Evolutionary conservation across 495 filamentous ascomycete genomes (phyloP).

Genomic region (Daldinia grandis): DNA sequence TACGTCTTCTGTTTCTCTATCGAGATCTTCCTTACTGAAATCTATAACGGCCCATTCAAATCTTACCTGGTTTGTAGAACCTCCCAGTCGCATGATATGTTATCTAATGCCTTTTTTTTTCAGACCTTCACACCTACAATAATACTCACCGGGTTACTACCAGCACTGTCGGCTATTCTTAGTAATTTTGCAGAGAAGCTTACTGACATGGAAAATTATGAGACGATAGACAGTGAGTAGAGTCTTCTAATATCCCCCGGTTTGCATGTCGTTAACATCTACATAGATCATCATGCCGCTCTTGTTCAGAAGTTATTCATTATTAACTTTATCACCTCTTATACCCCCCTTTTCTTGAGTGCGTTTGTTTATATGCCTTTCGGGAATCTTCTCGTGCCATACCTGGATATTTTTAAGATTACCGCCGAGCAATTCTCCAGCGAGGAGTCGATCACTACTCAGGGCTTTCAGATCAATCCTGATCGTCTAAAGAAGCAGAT

Average conservation of each 20-base stretch:
- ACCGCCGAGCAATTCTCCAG: slow-evolving; percentile 79
- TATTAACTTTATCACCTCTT: slow-evolving; percentile 97
- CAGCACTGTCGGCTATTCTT: slow-evolving; percentile 78
- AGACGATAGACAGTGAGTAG: slow-evolving; percentile 71
- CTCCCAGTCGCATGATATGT: not conserved
- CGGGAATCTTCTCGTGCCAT: slow-evolving; percentile 83
- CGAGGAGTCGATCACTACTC: slow-evolving; percentile 71
- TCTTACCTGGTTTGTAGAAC: slow-evolving; percentile 71
- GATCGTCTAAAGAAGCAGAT: slow-evolving; percentile 87
- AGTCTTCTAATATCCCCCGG: not conserved
- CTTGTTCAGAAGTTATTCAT: slow-evolving; percentile 92
- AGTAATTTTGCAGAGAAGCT: slow-evolving; percentile 79
- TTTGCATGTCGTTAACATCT: slow-evolving; percentile 21
- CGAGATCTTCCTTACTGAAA: slow-evolving; percentile 93
- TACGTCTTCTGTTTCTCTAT: slow-evolving; percentile 91
- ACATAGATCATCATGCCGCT: slow-evolving; percentile 71
- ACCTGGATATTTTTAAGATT: slow-evolving; percentile 85
- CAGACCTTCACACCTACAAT: slow-evolving; percentile 90
- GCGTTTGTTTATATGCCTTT: slow-evolving; percentile 98
- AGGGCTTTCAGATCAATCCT: slow-evolving; percentile 84
- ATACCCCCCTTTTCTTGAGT: slow-evolving; percentile 89
- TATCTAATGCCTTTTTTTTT: slow-evolving; percentile 43
- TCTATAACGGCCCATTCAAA: slow-evolving; percentile 93
- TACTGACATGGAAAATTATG: slow-evolving; percentile 91
- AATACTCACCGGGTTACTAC: slow-evolving; percentile 80